These are phyloP conservation scores for Cryoendolithus antarcticus DNA, from an alignment of 2,329 filamentous ascomycete genomes.

Conservation along the genomic window DNA sequence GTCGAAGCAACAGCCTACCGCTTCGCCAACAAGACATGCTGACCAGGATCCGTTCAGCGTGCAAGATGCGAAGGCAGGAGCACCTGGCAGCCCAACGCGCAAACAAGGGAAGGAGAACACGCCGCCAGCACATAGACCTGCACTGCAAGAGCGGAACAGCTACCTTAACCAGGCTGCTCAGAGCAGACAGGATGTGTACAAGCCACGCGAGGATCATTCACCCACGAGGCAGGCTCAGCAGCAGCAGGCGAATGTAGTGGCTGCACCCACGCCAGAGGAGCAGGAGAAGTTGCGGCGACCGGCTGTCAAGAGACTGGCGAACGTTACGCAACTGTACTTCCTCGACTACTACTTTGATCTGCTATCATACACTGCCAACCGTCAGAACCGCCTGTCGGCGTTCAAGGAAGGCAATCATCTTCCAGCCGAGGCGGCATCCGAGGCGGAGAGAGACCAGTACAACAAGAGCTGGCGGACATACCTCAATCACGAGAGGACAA, in stretches of 20 bases:
- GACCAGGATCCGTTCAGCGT: constrained; percentile 26
- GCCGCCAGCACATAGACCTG: constrained; percentile 51
- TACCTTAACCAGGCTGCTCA: constrained; percentile 65
- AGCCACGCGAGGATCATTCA: constrained; percentile 46
- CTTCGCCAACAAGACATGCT: constrained; percentile 47
- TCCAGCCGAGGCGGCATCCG: constrained; percentile 60
- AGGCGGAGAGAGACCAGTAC: constrained; percentile 70
- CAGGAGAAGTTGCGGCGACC: constrained; percentile 83
- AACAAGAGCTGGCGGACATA: constrained; percentile 78
- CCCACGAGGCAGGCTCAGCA: constrained; percentile 41
- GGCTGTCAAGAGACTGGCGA: constrained; percentile 85
- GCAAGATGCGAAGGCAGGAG: constrained; percentile 37
- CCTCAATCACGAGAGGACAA: constrained; percentile 80
- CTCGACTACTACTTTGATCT: constrained; percentile 98
- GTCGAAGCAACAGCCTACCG: constrained; percentile 20
- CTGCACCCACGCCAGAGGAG: constrained; percentile 65
- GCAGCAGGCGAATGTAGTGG: constrained; percentile 8
- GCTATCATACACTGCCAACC: constrained; percentile 83
- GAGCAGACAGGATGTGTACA: constrained; percentile 76
- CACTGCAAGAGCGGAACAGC: constrained; percentile 17
- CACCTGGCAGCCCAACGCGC: constrained; percentile 48
- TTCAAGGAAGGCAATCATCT: constrained; percentile 75
- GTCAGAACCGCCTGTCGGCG: constrained; percentile 70
- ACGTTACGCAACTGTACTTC: constrained; percentile 97
- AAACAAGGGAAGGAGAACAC: constrained; percentile 80